Evolutionary conservation across 2,329 filamentous ascomycete genomes (phyloP).

Genomic region (Phyllosticta capitalensis): DNA sequence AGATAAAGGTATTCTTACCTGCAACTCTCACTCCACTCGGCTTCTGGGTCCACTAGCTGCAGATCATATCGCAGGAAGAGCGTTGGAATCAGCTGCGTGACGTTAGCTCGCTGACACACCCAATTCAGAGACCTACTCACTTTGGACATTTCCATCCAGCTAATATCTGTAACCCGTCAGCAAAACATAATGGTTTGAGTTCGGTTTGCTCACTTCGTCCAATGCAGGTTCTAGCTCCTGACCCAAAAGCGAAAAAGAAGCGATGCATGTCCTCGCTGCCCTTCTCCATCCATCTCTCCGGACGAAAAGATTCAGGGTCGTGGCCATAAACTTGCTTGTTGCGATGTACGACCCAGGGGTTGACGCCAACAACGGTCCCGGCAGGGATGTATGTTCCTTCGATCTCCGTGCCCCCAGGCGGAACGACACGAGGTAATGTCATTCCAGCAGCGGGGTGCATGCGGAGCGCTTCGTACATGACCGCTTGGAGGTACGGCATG

Average conservation of each 20-base stretch:
- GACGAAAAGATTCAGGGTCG: slow-evolving; percentile 33
- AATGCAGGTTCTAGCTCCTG: slow-evolving; percentile 21
- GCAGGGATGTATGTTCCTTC: slow-evolving; percentile 16
- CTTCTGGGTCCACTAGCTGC: slow-evolving; percentile 22
- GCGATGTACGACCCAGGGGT: slow-evolving; percentile 35
- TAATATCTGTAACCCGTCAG: slow-evolving; percentile 17
- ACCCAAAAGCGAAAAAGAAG: slow-evolving; percentile 28
- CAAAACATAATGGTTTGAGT: background rate
- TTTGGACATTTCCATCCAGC: slow-evolving; percentile 27
- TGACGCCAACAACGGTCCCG: slow-evolving; percentile 29
- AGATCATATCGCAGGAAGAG: slow-evolving; percentile 27
- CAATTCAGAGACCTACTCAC: background rate
- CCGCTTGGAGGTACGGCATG: slow-evolving; percentile 34
- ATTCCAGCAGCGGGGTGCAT: slow-evolving; percentile 35
- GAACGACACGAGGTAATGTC: slow-evolving; percentile 30
- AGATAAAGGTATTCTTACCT: slow-evolving; percentile 12
- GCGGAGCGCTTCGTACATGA: slow-evolving; percentile 36
- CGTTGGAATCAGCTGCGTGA: slow-evolving; percentile 24
- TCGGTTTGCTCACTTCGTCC: slow-evolving; percentile 15
- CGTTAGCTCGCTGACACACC: background rate
- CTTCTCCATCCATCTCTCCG: slow-evolving; percentile 38
- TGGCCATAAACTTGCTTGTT: slow-evolving; percentile 31
- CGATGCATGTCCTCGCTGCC: slow-evolving; percentile 22
- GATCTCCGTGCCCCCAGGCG: slow-evolving; percentile 28
- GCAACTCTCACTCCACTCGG: slow-evolving; percentile 21